Evolutionary conservation across 208 protist species (phyloP).

Genomic region (Leishmania tropica): DNA sequence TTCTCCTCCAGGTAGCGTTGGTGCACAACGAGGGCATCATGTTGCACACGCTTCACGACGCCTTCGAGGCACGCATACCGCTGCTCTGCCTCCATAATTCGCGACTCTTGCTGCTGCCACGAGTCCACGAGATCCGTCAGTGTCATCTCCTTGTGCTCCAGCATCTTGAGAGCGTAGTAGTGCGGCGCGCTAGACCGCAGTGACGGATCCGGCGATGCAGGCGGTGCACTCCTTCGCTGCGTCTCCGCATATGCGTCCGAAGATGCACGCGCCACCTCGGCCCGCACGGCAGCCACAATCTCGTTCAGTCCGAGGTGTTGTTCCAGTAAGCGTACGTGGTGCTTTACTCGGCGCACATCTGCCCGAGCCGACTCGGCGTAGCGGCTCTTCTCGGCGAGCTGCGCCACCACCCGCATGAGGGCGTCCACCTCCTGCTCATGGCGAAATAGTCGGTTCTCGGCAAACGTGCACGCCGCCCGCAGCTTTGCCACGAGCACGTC

Average conservation of each 20-base stretch:
- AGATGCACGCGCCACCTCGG: conserved; percentile 2
- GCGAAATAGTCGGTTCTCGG: conserved; percentile 38
- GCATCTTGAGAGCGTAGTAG: conserved; percentile 73
- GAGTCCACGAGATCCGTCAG: conserved; percentile 80
- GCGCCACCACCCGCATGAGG: conserved; percentile 66
- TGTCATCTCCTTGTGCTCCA: conserved; percentile 78
- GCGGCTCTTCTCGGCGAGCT: conserved; percentile 55
- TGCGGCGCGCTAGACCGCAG: conserved; percentile 50
- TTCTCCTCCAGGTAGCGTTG: conserved; percentile 74
- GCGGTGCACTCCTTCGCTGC: neutral
- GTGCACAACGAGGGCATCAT: conserved; percentile 69
- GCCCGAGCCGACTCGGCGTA: conserved; percentile 39
- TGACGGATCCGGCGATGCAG: conserved; percentile 6
- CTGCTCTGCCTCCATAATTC: conserved; percentile 44
- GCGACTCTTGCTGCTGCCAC: conserved; percentile 66
- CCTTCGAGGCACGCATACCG: conserved; percentile 40
- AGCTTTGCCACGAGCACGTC: conserved; percentile 57
- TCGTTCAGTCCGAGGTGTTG: conserved; percentile 65
- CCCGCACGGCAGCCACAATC: conserved; percentile 51
- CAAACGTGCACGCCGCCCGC: conserved; percentile 45
- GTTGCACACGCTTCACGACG: conserved; percentile 43
- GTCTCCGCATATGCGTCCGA: neutral
- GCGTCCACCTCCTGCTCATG: conserved; percentile 62
- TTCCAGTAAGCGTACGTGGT: conserved; percentile 74
- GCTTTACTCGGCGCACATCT: conserved; percentile 43